phyloP scores from a whole-genome alignment of 768 basidiomycete genomes.

The Heimioporus sp. region DNA sequence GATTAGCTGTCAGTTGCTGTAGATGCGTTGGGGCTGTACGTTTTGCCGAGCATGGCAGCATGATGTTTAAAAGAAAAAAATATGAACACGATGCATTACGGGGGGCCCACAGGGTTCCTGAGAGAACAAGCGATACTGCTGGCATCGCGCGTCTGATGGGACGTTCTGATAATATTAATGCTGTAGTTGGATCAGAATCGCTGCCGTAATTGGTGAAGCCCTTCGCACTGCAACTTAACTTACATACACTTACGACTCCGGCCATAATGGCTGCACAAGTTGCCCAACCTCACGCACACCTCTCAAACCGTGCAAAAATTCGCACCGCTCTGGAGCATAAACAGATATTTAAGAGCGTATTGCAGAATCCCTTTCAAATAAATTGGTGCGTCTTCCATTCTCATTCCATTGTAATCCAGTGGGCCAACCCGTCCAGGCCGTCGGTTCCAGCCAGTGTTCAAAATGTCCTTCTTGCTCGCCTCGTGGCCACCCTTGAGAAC shows the following conservation, averaged over 20 bases:
- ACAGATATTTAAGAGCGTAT: slow-evolving; percentile 62
- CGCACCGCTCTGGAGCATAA: slow-evolving; percentile 51
- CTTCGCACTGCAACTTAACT: too few species aligned
- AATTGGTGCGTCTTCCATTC: slow-evolving; percentile 49
- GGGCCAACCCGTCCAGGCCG: slow-evolving; percentile 46
- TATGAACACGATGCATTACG: too few species aligned
- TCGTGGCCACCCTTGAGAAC: slow-evolving; percentile 50
- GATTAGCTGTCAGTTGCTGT: too few species aligned
- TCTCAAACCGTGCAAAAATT: slow-evolving; percentile 61
- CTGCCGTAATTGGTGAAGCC: too few species aligned
- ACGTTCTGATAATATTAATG: too few species aligned
- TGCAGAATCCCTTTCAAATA: slow-evolving; percentile 71
- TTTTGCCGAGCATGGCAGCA: too few species aligned
- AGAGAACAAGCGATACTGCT: too few species aligned
- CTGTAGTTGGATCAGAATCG: too few species aligned
- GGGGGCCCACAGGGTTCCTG: too few species aligned
- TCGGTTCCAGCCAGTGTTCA: slow-evolving; percentile 60
- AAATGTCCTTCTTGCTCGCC: slow-evolving; percentile 51
- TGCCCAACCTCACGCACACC: slow-evolving; percentile 54
- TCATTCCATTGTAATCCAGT: neutral
- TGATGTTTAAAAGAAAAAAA: too few species aligned
- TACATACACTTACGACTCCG: neutral
- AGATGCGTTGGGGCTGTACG: too few species aligned
- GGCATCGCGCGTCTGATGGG: too few species aligned
- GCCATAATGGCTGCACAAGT: slow-evolving; percentile 41